phyloP scores from a whole-genome alignment of 176 grass and related monocot genomes.

The Eremochloa ophiuroides region DNA sequence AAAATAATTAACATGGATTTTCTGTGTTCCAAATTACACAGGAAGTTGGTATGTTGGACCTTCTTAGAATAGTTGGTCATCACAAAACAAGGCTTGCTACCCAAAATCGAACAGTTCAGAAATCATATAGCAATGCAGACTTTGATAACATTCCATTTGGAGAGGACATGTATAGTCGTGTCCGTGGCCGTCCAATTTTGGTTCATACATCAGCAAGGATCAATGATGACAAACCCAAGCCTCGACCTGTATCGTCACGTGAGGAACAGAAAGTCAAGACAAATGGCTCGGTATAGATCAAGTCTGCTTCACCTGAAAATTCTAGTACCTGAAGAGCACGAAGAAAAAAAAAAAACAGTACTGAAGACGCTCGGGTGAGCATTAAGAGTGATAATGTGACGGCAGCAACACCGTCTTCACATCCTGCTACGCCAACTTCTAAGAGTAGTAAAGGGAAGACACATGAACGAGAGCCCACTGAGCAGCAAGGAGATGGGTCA shows the following conservation, averaged over 20 bases:
- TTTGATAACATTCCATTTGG: constrained; percentile 89
- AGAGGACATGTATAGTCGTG: constrained; percentile 62
- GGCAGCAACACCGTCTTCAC: constrained; percentile 15
- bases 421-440: constrained; percentile 25
- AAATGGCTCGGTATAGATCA: constrained; percentile 30
- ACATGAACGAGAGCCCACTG: constrained; percentile 28
- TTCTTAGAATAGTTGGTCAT: constrained; percentile 96
- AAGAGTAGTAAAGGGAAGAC: constrained; percentile 36
- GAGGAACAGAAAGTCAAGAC: constrained; percentile 68
- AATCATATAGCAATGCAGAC: constrained; percentile 87
- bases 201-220: constrained; percentile 70
- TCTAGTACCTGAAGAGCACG: constrained; percentile 54
- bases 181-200: constrained; percentile 57
- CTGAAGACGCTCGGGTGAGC: constrained; percentile 38
- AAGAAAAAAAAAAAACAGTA: constrained; percentile 50
- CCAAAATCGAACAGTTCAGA: constrained; percentile 96
- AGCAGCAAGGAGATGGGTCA: constrained; percentile 40
- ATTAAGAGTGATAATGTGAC: constrained; percentile 34
- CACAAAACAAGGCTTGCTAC: constrained; percentile 94
- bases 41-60: constrained; percentile 93
- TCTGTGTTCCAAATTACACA: constrained; percentile 37
- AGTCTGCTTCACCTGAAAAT: constrained; percentile 34
- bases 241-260: constrained; percentile 30
- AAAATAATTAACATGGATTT: constrained; percentile 3
- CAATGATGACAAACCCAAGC: constrained; percentile 62